Evolutionary conservation across 371 early-diverging fungal genomes (phyloP).

Genomic region (Rhizopus arrhizus): DNA sequence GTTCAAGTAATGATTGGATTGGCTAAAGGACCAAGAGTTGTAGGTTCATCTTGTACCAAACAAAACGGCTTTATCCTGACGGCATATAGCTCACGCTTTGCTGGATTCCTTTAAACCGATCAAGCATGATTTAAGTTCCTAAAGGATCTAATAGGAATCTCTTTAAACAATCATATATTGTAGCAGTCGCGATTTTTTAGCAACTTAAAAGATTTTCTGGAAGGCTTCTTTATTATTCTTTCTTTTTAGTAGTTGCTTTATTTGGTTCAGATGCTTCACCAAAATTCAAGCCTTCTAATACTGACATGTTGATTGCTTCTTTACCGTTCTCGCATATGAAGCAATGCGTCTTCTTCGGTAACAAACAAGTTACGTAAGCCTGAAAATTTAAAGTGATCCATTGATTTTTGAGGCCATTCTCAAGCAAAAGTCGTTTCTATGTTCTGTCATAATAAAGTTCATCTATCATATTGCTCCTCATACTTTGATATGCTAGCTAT

Average conservation of each 20-base stretch:
- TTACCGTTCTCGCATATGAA: no score
- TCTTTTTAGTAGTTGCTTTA: no score
- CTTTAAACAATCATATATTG: no score
- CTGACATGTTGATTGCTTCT: no score
- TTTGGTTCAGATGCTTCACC: no score
- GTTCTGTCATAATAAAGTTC: constrained; percentile 4
- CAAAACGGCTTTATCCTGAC: constrained; percentile 17
- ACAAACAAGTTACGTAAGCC: no score
- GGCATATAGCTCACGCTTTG: constrained; percentile 18
- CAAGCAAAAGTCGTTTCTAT: not conserved
- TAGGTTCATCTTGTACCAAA: constrained; percentile 18
- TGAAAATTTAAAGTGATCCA: constrained; percentile 10
- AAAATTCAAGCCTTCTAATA: no score
- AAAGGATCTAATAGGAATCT: constrained; percentile 13
- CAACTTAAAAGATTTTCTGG: no score
- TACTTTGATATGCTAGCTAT: constrained; percentile 15
- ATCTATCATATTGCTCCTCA: constrained; percentile 11
- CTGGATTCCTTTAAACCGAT: constrained; percentile 16
- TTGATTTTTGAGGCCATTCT: constrained; percentile 13
- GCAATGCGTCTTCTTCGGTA: no score
- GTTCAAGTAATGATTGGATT: constrained; percentile 17
- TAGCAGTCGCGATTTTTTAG: no score
- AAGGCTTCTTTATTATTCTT: no score
- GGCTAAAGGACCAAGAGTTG: constrained; percentile 19
- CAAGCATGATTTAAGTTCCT: constrained; percentile 16